Conservation (phyloP, 352 stramenopile genomes). For the Globisporangium paroecandrum region DNA sequence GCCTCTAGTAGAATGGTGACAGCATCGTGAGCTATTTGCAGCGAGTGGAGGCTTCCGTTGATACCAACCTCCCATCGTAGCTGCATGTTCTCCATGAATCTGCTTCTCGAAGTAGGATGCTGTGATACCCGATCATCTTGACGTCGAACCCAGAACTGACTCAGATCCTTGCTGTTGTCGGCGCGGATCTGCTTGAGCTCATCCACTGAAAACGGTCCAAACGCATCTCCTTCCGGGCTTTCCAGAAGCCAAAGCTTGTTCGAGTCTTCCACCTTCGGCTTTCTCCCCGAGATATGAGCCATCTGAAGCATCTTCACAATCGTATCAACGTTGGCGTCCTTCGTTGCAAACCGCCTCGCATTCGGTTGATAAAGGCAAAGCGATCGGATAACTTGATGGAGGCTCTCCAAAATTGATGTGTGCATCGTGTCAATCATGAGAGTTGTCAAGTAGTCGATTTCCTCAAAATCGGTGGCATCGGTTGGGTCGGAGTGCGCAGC, state of each 20-base stretch:
- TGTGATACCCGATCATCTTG: slow-evolving; percentile 36
- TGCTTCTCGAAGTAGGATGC: slow-evolving; percentile 22
- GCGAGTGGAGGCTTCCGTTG: slow-evolving; percentile 35
- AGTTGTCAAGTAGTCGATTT: slow-evolving; percentile 61
- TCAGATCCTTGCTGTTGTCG: slow-evolving; percentile 26
- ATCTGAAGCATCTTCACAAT: slow-evolving; percentile 66
- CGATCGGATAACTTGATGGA: slow-evolving; percentile 56
- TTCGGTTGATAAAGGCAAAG: slow-evolving; percentile 51
- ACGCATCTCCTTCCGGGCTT: slow-evolving; percentile 23
- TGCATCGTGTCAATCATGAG: slow-evolving; percentile 69
- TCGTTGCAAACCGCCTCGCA: slow-evolving; percentile 44
- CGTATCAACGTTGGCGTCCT: slow-evolving; percentile 38
- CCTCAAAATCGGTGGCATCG: slow-evolving; percentile 54
- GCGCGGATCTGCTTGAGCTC: slow-evolving; percentile 45
- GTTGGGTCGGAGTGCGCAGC: slow-evolving; percentile 37
- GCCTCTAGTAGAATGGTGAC: slow-evolving; percentile 58
- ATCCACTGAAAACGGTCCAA: slow-evolving; percentile 39
- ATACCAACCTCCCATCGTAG: slow-evolving; percentile 78
- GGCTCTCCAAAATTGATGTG: slow-evolving; percentile 43
- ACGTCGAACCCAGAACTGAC: slow-evolving; percentile 28
- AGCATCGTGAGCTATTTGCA: slow-evolving; percentile 70
- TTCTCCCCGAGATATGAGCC: slow-evolving; percentile 41
- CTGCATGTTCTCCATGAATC: slow-evolving; percentile 65
- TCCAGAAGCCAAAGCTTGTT: slow-evolving; percentile 57
- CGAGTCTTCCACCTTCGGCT: slow-evolving; percentile 17